Evolutionary conservation across 345 rosid genomes (phyloP).

Genomic region (Alliaria petiolata): DNA sequence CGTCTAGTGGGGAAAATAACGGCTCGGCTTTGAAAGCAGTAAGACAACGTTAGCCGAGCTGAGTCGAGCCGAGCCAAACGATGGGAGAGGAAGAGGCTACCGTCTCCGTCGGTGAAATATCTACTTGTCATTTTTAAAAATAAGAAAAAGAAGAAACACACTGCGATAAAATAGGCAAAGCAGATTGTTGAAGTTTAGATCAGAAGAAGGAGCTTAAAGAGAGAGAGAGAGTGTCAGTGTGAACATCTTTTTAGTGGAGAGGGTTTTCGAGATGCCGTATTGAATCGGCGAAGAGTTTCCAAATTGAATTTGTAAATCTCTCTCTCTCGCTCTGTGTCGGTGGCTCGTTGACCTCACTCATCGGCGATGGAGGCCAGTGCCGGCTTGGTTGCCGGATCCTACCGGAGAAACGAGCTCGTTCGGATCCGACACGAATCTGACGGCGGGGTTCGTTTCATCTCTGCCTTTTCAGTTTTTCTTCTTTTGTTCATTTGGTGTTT

Average conservation of each 20-base stretch:
- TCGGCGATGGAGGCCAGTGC: conserved; percentile 79
- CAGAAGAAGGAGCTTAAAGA: not conserved
- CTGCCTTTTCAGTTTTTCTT: not conserved
- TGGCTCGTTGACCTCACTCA: conserved; percentile 4
- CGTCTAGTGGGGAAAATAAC: not conserved
- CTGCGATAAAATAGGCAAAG: conserved; percentile 28
- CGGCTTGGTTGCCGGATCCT: conserved; percentile 98
- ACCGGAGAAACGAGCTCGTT: conserved; percentile 93
- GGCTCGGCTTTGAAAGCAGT: not conserved
- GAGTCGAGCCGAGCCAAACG: not conserved
- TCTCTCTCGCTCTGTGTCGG: conserved; percentile 6
- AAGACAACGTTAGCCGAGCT: not conserved
- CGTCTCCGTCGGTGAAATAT: conserved; percentile 35
- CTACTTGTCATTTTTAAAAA: conserved; percentile 5
- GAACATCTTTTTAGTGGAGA: not conserved
- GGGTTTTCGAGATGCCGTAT: conserved; percentile 45
- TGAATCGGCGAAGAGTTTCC: conserved; percentile 45
- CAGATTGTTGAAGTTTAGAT: conserved; percentile 13
- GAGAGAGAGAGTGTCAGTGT: conserved; percentile 1
- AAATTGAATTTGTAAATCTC: not conserved
- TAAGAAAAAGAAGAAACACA: not conserved
- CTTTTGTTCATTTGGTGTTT: not conserved
- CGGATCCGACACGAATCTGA: conserved; percentile 98
- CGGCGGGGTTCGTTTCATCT: conserved; percentile 68
- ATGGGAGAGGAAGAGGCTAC: conserved; percentile 18